phyloP scores from a whole-genome alignment of 768 basidiomycete species.

The Rhodotorula sphaerocarpa region DNA sequence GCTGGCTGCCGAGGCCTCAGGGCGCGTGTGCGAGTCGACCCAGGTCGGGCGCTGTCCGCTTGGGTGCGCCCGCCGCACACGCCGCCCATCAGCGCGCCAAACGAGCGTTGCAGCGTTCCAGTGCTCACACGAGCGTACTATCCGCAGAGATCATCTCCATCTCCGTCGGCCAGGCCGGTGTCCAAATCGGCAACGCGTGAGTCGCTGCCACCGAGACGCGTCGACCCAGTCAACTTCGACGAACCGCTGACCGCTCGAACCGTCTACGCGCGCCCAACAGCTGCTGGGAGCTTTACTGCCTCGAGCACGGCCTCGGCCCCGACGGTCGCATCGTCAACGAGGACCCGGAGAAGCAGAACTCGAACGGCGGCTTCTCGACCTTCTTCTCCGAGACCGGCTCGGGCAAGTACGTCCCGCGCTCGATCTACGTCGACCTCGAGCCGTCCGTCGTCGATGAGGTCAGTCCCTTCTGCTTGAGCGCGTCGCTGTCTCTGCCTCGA shows the following conservation, averaged over 20 bases:
- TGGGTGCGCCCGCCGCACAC: no score
- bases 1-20: no score
- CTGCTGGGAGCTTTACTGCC: constrained; percentile 85
- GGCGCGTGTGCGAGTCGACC: background rate
- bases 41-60: background rate
- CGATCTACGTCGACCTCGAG: constrained; percentile 81
- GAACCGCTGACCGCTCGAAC: background rate
- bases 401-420: constrained; percentile 64
- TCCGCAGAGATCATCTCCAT: constrained; percentile 30
- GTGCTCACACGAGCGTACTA: background rate
- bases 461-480: background rate
- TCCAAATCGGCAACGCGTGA: constrained; percentile 79
- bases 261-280: constrained; percentile 40
- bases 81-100: background rate
- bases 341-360: constrained; percentile 33
- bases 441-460: constrained; percentile 32
- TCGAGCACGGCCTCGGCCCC: constrained; percentile 75
- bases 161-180: constrained; percentile 98
- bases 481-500: background rate
- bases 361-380: constrained; percentile 84
- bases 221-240: no score
- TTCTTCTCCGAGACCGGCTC: constrained; percentile 98
- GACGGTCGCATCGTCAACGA: constrained; percentile 37
- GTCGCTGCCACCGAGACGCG: constrained; percentile 54
- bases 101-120: no score